phyloP scores from a whole-genome alignment of 1,284 basidiomycete genomes.

The Naganishia sp. region DNA sequence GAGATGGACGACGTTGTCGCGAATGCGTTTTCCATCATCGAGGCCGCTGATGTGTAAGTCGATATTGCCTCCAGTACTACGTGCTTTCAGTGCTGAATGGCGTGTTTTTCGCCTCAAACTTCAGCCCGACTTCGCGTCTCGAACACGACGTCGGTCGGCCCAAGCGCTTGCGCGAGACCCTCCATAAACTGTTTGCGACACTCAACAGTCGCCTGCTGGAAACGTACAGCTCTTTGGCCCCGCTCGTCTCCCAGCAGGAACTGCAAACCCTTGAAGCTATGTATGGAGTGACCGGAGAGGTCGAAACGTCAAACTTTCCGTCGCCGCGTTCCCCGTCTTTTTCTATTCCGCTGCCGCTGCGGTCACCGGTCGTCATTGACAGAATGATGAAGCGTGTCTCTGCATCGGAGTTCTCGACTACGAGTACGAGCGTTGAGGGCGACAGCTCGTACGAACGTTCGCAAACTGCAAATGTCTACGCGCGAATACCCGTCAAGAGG shows the following conservation, averaged over 20 bases:
- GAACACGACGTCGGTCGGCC: background rate
- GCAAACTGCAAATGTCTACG: background rate
- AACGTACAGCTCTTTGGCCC: conserved; percentile 20
- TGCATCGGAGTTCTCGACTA: conserved; percentile 7
- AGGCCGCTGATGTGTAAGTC: conserved; percentile 11
- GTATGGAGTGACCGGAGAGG: conserved; percentile 8
- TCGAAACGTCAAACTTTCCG: background rate
- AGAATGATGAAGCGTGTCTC: conserved; percentile 3
- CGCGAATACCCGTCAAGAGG: background rate
- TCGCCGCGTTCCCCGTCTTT: background rate
- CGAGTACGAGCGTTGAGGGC: conserved; percentile 10
- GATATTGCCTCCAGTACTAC: background rate
- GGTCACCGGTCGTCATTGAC: background rate
- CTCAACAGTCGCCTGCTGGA: conserved; percentile 14
- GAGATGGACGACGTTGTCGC: conserved; percentile 26
- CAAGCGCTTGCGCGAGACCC: conserved; percentile 21
- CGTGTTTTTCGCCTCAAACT: background rate
- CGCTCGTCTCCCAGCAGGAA: conserved; percentile 20
- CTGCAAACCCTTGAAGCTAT: conserved; percentile 15
- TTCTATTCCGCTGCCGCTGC: background rate
- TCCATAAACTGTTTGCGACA: conserved; percentile 8
- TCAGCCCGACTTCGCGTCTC: background rate
- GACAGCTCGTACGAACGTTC: background rate
- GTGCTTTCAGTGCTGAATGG: background rate
- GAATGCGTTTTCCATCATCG: conserved; percentile 16